phyloP scores from a whole-genome alignment of 164 flowering plant genomes.

The Magnolia kwangsiensis region DNA sequence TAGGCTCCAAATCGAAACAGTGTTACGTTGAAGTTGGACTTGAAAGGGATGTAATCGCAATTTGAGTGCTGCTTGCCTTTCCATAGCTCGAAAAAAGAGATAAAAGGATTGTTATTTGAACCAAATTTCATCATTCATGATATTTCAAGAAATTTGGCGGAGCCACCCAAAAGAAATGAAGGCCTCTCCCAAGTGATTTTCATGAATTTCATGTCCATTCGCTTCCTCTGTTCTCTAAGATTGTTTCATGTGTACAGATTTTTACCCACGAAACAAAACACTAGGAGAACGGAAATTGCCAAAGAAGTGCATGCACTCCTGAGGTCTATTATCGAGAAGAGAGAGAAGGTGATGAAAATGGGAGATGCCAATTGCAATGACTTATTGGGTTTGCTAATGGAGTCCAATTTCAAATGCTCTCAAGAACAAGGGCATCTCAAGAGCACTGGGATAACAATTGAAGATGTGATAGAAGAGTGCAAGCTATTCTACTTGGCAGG shows the following conservation, averaged over 20 bases:
- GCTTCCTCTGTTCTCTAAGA: too few relatives aligned
- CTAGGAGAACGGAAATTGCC: constrained; percentile 1
- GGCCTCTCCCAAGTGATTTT: too few relatives aligned
- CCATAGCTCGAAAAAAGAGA: too few relatives aligned
- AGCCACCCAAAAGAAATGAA: too few relatives aligned
- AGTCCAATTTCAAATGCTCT: constrained; percentile 1
- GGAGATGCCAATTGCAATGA: constrained; percentile 3
- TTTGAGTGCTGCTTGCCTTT: too few relatives aligned
- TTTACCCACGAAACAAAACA: constrained; percentile 9
- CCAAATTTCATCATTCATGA: constrained; percentile 24
- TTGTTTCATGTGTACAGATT: constrained; percentile 1
- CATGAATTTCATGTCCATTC: too few relatives aligned
- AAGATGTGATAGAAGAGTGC: constrained; percentile 51
- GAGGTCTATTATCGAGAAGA: not conserved
- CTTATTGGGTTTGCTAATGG: constrained; percentile 13
- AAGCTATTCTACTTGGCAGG: constrained; percentile 51
- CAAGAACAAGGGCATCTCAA: not conserved
- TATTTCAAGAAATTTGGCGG: too few relatives aligned
- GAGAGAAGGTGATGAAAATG: constrained; percentile 12
- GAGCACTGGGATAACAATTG: constrained; percentile 32
- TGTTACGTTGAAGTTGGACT: too few relatives aligned
- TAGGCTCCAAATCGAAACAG: too few relatives aligned
- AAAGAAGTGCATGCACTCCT: constrained; percentile 5
- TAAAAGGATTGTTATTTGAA: constrained; percentile 32
- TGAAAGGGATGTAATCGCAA: too few relatives aligned